phyloP scores from a whole-genome alignment of 2,329 filamentous ascomycete species.

The Trichophyton simii region DNA sequence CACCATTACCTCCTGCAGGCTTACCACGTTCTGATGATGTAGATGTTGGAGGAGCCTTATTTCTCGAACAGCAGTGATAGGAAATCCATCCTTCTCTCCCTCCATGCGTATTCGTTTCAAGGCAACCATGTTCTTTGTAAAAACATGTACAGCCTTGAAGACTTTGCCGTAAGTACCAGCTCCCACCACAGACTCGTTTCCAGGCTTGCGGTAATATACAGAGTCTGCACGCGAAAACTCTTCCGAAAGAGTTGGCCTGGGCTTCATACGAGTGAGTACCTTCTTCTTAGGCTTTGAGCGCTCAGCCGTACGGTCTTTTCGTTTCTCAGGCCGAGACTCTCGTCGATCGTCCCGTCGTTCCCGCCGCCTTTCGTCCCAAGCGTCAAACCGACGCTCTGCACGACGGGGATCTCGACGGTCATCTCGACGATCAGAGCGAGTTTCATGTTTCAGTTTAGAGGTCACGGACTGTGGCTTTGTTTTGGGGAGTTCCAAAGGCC shows the following conservation, averaged over 20 bases:
- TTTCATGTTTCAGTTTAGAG: slow-evolving; percentile 30
- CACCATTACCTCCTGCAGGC: slow-evolving; percentile 94
- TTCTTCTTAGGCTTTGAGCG: slow-evolving; percentile 43
- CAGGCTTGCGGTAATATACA: slow-evolving; percentile 87
- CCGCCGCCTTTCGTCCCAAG: slow-evolving; percentile 28
- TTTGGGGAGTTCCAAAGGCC: slow-evolving; percentile 25
- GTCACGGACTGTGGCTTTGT: slow-evolving; percentile 26
- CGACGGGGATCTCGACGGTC: slow-evolving; percentile 27
- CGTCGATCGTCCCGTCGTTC: slow-evolving; percentile 14
- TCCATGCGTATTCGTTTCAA: slow-evolving; percentile 99
- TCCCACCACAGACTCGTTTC: slow-evolving; percentile 93
- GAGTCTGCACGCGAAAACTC: slow-evolving; percentile 72
- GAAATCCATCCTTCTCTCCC: slow-evolving; percentile 97
- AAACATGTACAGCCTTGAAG: slow-evolving; percentile 75
- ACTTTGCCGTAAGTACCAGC: slow-evolving; percentile 95
- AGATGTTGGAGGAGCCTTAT: slow-evolving; percentile 94
- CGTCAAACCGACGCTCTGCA: slow-evolving; percentile 31
- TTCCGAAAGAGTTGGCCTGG: slow-evolving; percentile 54
- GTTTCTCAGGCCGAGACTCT: slow-evolving; percentile 28
- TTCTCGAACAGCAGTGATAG: slow-evolving; percentile 89
- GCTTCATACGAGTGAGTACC: slow-evolving; percentile 57
- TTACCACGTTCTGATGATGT: slow-evolving; percentile 75
- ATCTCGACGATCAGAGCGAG: slow-evolving; percentile 31
- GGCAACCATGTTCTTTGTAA: slow-evolving; percentile 66
- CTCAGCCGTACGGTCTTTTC: slow-evolving; percentile 36